A percentile compares a stretch with the other conserved stretches of the same genome.
phyloP scores from a whole-genome alignment of 106 monocot species.

The Allium fistulosum region DNA sequence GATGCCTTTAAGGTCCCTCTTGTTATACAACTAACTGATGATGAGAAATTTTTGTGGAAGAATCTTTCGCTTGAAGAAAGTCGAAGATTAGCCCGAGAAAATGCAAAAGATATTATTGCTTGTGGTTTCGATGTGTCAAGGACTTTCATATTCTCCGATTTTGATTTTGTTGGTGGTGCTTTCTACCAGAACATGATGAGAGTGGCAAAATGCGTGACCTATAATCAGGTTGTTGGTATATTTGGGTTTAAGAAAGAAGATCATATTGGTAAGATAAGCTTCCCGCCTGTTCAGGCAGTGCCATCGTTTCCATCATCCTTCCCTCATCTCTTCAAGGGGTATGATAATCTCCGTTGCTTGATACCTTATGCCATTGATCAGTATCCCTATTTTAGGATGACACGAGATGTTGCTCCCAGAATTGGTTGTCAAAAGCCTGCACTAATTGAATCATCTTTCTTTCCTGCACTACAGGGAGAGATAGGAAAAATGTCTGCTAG shows the following conservation, averaged over 20 bases:
- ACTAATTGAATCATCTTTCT: conserved; percentile 91
- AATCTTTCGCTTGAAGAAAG: conserved; percentile 80
- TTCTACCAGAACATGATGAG: conserved; percentile 96
- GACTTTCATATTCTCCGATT: conserved; percentile 97
- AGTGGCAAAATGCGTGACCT: conserved; percentile 95
- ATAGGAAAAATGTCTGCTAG: conserved; percentile 97
- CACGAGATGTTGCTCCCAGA: conserved; percentile 99
- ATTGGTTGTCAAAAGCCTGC: conserved; percentile 95
- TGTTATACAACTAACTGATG: conserved; percentile 95
- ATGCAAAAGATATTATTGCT: conserved; percentile 97
- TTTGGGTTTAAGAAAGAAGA: conserved; percentile 97
- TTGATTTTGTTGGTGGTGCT: conserved; percentile 86
- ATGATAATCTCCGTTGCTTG: conserved; percentile 69
- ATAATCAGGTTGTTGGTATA: conserved; percentile 95
- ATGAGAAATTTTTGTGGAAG: conserved; percentile 99
- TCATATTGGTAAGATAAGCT: conserved; percentile 91
- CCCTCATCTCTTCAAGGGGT: conserved; percentile 82
- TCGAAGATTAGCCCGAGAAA: conserved; percentile 90
- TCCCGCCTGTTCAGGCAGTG: conserved; percentile 95
- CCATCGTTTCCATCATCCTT: conserved; percentile 97
- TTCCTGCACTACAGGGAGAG: conserved; percentile 98
- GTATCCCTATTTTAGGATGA: conserved; percentile 99
- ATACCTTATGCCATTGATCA: conserved; percentile 96
- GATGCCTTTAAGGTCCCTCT: conserved; percentile 98
- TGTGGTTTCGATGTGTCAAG: conserved; percentile 94